These are phyloP conservation scores for Aspergillus latus DNA, from an alignment of 2,329 filamentous ascomycete genomes.

Conservation along the genomic window DNA sequence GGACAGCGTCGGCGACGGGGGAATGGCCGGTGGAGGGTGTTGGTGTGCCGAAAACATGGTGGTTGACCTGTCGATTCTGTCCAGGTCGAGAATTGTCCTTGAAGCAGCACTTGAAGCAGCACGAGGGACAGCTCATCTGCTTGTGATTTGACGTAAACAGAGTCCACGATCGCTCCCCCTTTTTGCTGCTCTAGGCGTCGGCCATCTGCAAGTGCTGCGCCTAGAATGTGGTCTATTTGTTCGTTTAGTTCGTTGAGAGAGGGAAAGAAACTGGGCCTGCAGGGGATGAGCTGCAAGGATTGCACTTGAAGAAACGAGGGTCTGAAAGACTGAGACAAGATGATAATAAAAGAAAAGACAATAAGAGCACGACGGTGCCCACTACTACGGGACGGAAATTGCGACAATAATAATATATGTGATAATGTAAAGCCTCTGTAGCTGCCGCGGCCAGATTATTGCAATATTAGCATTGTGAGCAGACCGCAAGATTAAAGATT, in stretches of 20 bases:
- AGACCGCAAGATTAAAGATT: conserved; percentile 1
- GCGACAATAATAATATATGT: background rate
- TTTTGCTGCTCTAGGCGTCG: conserved; percentile 8
- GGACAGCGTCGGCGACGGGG: conserved; percentile 80
- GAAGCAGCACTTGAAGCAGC: background rate
- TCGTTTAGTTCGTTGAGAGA: conserved; percentile 3
- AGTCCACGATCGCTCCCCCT: conserved; percentile 4
- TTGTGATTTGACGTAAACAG: conserved; percentile 1
- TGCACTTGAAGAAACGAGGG: background rate
- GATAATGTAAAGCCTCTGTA: conserved; percentile 1
- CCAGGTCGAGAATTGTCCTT: background rate
- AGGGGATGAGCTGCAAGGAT: conserved; percentile 15
- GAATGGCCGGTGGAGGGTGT: conserved; percentile 33
- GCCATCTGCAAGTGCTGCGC: conserved; percentile 8
- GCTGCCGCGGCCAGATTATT: background rate
- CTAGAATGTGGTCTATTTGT: background rate
- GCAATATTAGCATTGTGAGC: background rate
- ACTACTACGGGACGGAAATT: background rate
- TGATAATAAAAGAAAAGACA: background rate
- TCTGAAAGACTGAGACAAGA: background rate
- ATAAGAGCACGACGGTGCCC: background rate
- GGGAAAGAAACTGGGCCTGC: conserved; percentile 1
- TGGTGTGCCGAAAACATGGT: conserved; percentile 12
- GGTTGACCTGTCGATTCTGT: conserved; percentile 5
- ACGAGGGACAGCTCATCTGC: conserved; percentile 5